phyloP scores from a whole-genome alignment of 1,284 basidiomycete species.

The Rhodotorula sp. region DNA sequence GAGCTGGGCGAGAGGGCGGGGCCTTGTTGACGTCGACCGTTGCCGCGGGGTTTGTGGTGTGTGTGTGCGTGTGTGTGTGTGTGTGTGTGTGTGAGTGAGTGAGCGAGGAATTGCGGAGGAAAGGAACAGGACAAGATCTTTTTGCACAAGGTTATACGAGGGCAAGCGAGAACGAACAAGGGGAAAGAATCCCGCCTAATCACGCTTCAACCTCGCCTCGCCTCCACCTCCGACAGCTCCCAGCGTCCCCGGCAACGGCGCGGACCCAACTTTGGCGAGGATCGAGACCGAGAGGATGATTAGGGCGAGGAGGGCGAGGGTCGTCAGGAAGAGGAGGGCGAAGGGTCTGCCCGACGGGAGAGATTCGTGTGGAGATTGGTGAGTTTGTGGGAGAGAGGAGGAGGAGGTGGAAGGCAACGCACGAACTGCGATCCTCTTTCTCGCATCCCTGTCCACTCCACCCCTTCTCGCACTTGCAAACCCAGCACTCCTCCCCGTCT shows the following conservation, averaged over 20 bases:
- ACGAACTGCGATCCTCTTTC: conserved; percentile 37
- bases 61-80: too few species aligned
- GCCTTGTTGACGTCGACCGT: too few species aligned
- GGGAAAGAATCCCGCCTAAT: too few species aligned
- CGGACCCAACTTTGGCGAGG: conserved; percentile 26
- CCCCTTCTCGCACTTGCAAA: conserved; percentile 30
- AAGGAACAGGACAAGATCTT: too few species aligned
- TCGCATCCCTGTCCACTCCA: conserved; percentile 41
- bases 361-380: too few species aligned
- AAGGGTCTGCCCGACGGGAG: background rate
- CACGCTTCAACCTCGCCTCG: conserved; percentile 20
- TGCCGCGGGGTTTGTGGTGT: too few species aligned
- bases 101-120: too few species aligned
- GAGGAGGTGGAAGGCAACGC: background rate
- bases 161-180: too few species aligned
- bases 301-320: conserved; percentile 17
- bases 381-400: background rate
- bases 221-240: conserved; percentile 26
- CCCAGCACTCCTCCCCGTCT: conserved; percentile 32
- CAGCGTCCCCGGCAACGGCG: conserved; percentile 34
- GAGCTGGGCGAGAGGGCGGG: too few species aligned
- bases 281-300: conserved; percentile 17
- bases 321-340: conserved; percentile 8
- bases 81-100: too few species aligned
- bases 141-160: too few species aligned